Evolutionary conservation across 1,139 yeast genomes (phyloP).

Genomic region (Pichia sp.): DNA sequence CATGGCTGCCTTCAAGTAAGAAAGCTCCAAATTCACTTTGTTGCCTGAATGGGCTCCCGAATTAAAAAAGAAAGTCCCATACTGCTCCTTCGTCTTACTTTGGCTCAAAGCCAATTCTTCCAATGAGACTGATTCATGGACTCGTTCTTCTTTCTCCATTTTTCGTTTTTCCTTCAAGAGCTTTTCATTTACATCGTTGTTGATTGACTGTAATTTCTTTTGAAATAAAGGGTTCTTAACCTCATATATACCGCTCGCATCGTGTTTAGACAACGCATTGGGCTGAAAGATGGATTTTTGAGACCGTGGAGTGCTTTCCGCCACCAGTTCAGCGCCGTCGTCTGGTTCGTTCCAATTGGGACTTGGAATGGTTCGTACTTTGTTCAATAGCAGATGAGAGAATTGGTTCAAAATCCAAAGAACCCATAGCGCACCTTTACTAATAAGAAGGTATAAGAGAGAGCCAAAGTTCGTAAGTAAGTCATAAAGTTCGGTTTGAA

Average conservation of each 20-base stretch:
- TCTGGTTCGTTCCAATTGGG: slow-evolving; percentile 17
- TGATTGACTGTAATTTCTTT: slow-evolving; percentile 13
- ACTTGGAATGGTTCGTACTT: slow-evolving; percentile 25
- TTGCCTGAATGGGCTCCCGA: neutral
- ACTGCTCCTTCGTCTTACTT: slow-evolving; percentile 17
- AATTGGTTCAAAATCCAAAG: slow-evolving; percentile 20
- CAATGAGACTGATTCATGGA: neutral
- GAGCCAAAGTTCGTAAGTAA: slow-evolving; percentile 22
- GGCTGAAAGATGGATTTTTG: neutral
- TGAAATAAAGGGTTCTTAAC: slow-evolving; percentile 16
- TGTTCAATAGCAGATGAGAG: slow-evolving; percentile 14
- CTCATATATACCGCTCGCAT: slow-evolving; percentile 7
- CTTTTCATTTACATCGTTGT: slow-evolving; percentile 14
- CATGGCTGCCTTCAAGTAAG: slow-evolving; percentile 23
- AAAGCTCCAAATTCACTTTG: slow-evolving; percentile 22
- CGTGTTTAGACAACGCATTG: neutral
- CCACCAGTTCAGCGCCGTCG: slow-evolving; percentile 1
- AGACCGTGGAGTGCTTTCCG: slow-evolving; percentile 22
- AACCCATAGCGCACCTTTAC: slow-evolving; percentile 26
- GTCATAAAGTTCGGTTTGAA: slow-evolving; percentile 25
- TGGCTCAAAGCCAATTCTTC: neutral
- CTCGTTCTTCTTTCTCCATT: neutral
- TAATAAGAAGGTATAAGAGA: slow-evolving; percentile 20
- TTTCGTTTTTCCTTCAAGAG: slow-evolving; percentile 13
- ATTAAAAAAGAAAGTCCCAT: slow-evolving; percentile 30